phyloP scores from a whole-genome alignment of 2,329 filamentous ascomycete genomes.

The Exophiala bonariae region DNA sequence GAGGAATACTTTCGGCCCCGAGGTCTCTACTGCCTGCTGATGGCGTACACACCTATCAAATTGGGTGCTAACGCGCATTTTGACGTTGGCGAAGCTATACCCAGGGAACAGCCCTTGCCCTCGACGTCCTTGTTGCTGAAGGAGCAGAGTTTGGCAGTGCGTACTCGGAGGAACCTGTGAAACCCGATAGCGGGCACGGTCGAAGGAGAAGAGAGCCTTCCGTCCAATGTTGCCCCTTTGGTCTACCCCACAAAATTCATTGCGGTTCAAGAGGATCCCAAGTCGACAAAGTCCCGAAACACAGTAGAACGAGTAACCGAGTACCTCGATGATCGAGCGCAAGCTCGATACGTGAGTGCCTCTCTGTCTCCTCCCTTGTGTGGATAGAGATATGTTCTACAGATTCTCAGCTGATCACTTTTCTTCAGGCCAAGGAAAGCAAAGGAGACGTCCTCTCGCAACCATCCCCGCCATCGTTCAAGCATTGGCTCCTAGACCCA shows the following conservation, averaged over 20 bases:
- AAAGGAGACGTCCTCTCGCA: constrained; percentile 36
- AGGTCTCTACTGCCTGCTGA: constrained; percentile 55
- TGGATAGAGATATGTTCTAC: neutral
- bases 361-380: neutral
- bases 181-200: constrained; percentile 10
- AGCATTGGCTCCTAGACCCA: constrained; percentile 51
- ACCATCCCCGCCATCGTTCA: constrained; percentile 36
- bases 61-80: constrained; percentile 31
- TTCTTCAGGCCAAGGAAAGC: constrained; percentile 42
- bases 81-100: constrained; percentile 31
- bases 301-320: constrained; percentile 37
- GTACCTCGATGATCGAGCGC: constrained; percentile 52
- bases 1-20: constrained; percentile 56
- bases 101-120: neutral
- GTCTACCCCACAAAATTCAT: constrained; percentile 2
- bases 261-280: constrained; percentile 13
- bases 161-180: constrained; percentile 9
- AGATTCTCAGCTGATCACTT: constrained; percentile 2
- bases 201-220: constrained; percentile 11
- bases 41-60: constrained; percentile 51
- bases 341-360: constrained; percentile 37
- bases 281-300: constrained; percentile 23
- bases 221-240: constrained; percentile 4
- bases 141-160: constrained; percentile 10
- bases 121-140: neutral